A percentile compares a stretch with the other conserved stretches of the same genome.
phyloP scores from a whole-genome alignment of 2,329 filamentous ascomycete genomes.

The Tetracladium maxilliforme region DNA sequence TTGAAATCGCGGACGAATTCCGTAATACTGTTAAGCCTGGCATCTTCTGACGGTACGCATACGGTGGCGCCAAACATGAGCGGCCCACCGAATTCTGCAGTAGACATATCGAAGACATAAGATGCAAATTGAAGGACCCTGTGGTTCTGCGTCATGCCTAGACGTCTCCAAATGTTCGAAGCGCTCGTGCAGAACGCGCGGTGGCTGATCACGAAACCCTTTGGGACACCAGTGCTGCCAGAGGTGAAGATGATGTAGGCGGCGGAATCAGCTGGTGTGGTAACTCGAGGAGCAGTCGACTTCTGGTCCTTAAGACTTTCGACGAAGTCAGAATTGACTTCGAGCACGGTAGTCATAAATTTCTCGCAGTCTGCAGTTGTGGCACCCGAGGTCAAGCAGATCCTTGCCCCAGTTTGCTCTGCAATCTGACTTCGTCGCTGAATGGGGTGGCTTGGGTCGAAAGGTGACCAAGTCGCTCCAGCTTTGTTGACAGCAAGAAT shows the following conservation, averaged over 20 bases:
- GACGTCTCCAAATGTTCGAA: conserved; percentile 3
- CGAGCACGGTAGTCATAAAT: no score
- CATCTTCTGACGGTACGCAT: conserved; percentile 48
- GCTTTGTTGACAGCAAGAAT: conserved; percentile 14
- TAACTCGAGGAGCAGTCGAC: no score
- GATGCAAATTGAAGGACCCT: conserved; percentile 26
- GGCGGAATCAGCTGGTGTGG: no score
- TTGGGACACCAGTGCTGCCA: conserved; percentile 68
- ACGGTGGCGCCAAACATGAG: conserved; percentile 30
- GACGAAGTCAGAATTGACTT: no score
- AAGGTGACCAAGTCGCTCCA: conserved; percentile 11
- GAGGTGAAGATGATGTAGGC: conserved; percentile 90
- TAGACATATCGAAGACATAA: conserved; percentile 26
- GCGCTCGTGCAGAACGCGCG: conserved; percentile 5
- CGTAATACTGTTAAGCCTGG: conserved; percentile 59
- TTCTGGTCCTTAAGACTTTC: no score
- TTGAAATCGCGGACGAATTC: conserved; percentile 42
- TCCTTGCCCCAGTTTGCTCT: no score
- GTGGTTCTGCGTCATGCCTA: conserved; percentile 1
- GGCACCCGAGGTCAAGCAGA: no score
- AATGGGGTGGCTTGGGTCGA: no score
- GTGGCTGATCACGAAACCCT: conserved; percentile 49
- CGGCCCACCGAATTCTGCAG: conserved; percentile 21
- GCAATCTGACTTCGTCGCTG: no score
- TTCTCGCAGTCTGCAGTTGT: no score